A percentile compares a stretch with the other conserved stretches of the same genome.
phyloP scores from a whole-genome alignment of 2,329 filamentous ascomycete species.

The Fusarium coicis region DNA sequence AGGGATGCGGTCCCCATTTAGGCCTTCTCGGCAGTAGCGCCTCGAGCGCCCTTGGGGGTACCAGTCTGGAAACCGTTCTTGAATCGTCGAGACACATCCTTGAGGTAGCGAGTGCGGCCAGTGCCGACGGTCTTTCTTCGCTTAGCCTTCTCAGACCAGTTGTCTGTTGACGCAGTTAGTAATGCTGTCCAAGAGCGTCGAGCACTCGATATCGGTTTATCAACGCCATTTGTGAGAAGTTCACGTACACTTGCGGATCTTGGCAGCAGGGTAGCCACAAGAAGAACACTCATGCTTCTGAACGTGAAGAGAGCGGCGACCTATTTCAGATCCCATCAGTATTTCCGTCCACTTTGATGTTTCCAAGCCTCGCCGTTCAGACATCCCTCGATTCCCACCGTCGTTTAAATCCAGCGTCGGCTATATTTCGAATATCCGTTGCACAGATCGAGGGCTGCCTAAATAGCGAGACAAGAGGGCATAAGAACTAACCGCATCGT shows the following conservation, averaged over 20 bases:
- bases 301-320: conserved; percentile 97
- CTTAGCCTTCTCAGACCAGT: conserved; percentile 99
- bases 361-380: conserved; percentile 12
- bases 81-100: conserved; percentile 91
- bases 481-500: conserved; percentile 85
- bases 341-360: conserved; percentile 9
- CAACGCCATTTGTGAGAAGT: conserved; percentile 3
- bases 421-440: conserved; percentile 20
- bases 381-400: conserved; percentile 29
- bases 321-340: conserved; percentile 58
- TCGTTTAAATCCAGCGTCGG: conserved; percentile 15
- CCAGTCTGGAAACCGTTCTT: conserved; percentile 98
- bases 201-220: conserved; percentile 16
- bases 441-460: conserved; percentile 27
- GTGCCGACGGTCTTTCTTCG: conserved; percentile 99
- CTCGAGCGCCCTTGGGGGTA: conserved; percentile 84
- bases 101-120: conserved; percentile 95
- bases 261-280: conserved; percentile 97
- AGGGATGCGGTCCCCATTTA: conserved; percentile 41
- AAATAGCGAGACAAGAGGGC: conserved; percentile 21
- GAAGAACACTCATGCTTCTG: conserved; percentile 98
- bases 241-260: conserved; percentile 97
- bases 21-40: conserved; percentile 59
- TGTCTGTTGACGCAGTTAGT: conserved; percentile 69
- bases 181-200: conserved; percentile 8